Evolutionary conservation across 148 eudicot genomes (phyloP).

Genomic region (Drosera capensis): DNA sequence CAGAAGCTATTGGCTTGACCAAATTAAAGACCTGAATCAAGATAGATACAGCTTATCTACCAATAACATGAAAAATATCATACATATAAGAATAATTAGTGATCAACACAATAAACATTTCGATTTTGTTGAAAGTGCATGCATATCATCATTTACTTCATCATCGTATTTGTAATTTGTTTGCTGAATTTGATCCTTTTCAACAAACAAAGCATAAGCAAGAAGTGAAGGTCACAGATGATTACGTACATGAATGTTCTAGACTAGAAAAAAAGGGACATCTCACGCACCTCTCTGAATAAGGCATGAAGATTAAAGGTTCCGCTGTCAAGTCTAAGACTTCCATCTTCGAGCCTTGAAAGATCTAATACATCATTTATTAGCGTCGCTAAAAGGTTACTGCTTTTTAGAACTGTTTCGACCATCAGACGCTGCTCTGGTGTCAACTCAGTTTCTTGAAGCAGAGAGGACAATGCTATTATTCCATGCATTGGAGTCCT

Average conservation of each 20-base stretch:
- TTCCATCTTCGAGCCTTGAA: conserved; percentile 93
- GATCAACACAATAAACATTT: too few relatives aligned
- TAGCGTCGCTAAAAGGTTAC: conserved; percentile 74
- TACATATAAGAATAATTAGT: too few relatives aligned
- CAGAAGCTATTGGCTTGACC: conserved; percentile 72
- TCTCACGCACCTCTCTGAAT: conserved; percentile 45
- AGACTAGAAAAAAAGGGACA: not conserved
- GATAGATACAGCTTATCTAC: conserved; percentile 8
- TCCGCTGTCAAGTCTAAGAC: conserved; percentile 65
- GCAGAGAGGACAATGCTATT: conserved; percentile 68
- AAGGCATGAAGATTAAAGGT: conserved; percentile 62
- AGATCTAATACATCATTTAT: conserved; percentile 89
- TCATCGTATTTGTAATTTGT: too few relatives aligned
- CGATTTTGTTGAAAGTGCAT: too few relatives aligned
- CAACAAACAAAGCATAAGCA: too few relatives aligned
- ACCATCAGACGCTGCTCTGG: conserved; percentile 93
- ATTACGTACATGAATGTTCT: not conserved
- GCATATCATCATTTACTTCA: too few relatives aligned
- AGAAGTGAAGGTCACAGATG: too few relatives aligned
- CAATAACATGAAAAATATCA: not conserved
- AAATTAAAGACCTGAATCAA: conserved; percentile 52
- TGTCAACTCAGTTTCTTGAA: conserved; percentile 69
- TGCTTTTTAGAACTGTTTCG: conserved; percentile 79
- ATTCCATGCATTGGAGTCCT: conserved; percentile 94
- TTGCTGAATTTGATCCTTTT: too few relatives aligned